These are phyloP conservation scores for Monosporozyma solicola DNA, from an alignment of 805 yeast genomes.

Conservation along the genomic window DNA sequence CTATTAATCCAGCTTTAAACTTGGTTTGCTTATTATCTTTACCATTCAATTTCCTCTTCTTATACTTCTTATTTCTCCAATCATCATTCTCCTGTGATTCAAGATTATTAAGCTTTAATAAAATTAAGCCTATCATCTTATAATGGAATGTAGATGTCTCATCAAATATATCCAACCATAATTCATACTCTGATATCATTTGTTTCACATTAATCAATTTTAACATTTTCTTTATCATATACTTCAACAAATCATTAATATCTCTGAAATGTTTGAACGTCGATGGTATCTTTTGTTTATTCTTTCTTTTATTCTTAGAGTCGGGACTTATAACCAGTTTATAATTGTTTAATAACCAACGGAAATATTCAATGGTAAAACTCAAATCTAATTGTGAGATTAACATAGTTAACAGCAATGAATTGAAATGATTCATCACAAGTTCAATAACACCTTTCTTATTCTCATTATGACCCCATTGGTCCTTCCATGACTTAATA, in stretches of 20 bases:
- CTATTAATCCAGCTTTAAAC: background rate
- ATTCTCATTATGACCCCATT: constrained; percentile 13
- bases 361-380: constrained; percentile 6
- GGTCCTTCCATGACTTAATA: constrained; percentile 8
- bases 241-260: background rate
- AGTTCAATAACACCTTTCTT: constrained; percentile 8
- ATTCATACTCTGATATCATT: constrained; percentile 10
- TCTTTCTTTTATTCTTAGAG: background rate
- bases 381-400: background rate
- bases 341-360: constrained; percentile 9
- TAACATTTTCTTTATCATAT: constrained; percentile 7
- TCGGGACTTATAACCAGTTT: background rate
- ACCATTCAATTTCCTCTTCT: constrained; percentile 10
- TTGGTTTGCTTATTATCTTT: constrained; percentile 4
- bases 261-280: background rate
- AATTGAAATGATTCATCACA: constrained; percentile 9
- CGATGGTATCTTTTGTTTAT: background rate
- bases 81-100: constrained; percentile 3
- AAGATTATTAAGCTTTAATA: background rate
- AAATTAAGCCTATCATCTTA: background rate
- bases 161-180: constrained; percentile 11
- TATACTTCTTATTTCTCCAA: constrained; percentile 18
- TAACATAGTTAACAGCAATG: constrained; percentile 6
- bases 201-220: constrained; percentile 9
- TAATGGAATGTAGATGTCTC: constrained; percentile 5